Percentiles rank a stretch among this genome's conserved stretches.
Evolutionary conservation across 2,329 filamentous ascomycete genomes (phyloP).

Genomic region (Penicillium brasilianum): DNA sequence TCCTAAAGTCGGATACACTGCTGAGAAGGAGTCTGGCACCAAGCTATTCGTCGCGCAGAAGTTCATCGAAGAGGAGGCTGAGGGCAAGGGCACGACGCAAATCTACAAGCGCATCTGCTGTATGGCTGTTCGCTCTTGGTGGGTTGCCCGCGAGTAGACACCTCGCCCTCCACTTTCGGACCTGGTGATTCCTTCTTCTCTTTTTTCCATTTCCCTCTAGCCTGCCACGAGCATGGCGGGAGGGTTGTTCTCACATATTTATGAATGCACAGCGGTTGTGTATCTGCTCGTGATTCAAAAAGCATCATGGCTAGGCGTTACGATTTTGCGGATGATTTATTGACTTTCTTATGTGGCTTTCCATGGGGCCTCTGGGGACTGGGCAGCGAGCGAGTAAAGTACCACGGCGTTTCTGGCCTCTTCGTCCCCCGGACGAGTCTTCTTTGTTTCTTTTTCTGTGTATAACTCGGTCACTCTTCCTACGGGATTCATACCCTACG

Average conservation of each 20-base stretch:
- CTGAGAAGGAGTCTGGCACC: slow-evolving; percentile 69
- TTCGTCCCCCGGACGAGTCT: slow-evolving; percentile 18
- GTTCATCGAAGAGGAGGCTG: slow-evolving; percentile 70
- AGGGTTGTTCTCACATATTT: not conserved
- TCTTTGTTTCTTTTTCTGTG: slow-evolving; percentile 17
- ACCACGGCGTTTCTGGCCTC: slow-evolving; percentile 31
- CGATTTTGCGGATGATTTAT: slow-evolving; percentile 19
- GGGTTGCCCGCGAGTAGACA: slow-evolving; percentile 45
- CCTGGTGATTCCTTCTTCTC: not conserved
- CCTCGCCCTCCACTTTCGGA: not conserved
- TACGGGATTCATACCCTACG: slow-evolving; percentile 25
- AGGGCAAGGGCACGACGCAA: slow-evolving; percentile 73
- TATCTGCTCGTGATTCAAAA: slow-evolving; percentile 19
- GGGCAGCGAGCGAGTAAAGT: slow-evolving; percentile 30
- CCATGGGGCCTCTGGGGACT: slow-evolving; percentile 20
- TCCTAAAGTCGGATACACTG: slow-evolving; percentile 62
- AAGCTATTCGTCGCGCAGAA: slow-evolving; percentile 72
- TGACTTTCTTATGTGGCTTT: slow-evolving; percentile 9
- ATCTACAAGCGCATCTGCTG: slow-evolving; percentile 73
- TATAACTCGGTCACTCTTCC: slow-evolving; percentile 24
- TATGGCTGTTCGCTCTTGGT: slow-evolving; percentile 66
- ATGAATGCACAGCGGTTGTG: not conserved
- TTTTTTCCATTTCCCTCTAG: not conserved
- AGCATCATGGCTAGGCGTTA: slow-evolving; percentile 36
- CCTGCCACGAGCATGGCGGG: slow-evolving; percentile 3